These are phyloP conservation scores for Samsoniella hepiali DNA, from an alignment of 2,329 filamentous ascomycete genomes.

Conservation along the genomic window DNA sequence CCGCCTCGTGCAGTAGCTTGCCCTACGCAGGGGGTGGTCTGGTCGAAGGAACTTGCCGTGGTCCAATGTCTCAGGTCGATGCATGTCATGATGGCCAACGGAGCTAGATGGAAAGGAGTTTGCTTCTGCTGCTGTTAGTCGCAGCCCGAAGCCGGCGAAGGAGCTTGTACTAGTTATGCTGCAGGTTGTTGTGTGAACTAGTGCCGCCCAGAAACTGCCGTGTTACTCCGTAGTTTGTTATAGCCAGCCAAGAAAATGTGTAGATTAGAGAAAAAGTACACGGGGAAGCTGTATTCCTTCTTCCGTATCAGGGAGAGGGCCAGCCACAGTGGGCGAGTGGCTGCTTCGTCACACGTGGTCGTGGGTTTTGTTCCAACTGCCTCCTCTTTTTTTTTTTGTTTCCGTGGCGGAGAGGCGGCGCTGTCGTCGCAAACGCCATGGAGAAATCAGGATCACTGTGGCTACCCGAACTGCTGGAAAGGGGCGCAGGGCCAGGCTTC, in stretches of 20 bases:
- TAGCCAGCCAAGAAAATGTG: too few relatives aligned
- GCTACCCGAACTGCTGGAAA: neutral
- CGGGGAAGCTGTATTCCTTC: neutral
- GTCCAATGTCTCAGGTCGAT: slow-evolving; percentile 9
- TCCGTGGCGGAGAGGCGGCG: neutral
- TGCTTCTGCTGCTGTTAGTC: neutral
- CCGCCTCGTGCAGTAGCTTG: neutral
- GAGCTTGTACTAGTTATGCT: neutral
- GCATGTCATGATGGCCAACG: slow-evolving; percentile 7
- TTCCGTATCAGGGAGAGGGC: neutral
- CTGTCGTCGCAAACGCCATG: neutral
- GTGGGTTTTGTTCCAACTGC: neutral
- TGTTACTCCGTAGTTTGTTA: too few relatives aligned
- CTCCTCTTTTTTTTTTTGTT: neutral
- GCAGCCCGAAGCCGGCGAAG: neutral
- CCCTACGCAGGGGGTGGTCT: neutral
- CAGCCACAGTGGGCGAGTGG: slow-evolving; percentile 10
- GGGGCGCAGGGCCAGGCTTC: neutral
- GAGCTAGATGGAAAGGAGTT: neutral
- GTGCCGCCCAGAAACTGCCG: neutral
- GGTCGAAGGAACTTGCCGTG: neutral
- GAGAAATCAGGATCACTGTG: neutral
- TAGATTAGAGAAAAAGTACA: neutral
- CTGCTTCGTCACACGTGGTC: slow-evolving; percentile 11
- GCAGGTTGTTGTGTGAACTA: neutral